Evolutionary conservation across 2,329 filamentous ascomycete species (phyloP), one percentile per base, ranked within the genome.

Genomic region (Volutella citrinella): DNA sequence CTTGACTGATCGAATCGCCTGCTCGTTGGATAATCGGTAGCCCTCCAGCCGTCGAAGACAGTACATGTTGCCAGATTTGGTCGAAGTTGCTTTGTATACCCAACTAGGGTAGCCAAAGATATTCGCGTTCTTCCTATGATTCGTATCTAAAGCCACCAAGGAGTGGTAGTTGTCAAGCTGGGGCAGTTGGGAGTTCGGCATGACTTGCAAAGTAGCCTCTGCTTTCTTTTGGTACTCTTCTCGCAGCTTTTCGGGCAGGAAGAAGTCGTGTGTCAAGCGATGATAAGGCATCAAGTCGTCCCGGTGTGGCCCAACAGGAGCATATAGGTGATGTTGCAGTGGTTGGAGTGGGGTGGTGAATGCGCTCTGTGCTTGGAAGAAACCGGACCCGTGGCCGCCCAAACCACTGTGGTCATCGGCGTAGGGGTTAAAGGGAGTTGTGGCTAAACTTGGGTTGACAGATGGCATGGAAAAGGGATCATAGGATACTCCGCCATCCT

Each of bases 1-100:
- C 50, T 90, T 87, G 35, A 93, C 85, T 2, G 84, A 80, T 38
- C 85, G 78, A 32, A 97, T 94, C 5, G 90, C 87, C 48, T 88
- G 84, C 52, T 95, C 90, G 53, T 90, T 95, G 11, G 85, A 93
- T 31, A 97, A 65, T 10, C 88, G 83, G 56, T 89, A 96, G 30
- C 88, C 84, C 72, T 96, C 89, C 15, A 98, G 75, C 42, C 93
- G 77, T 43, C 93, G 78, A 28, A 98, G 69, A 37, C 84, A 88
- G 62, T 95, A 97, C n/a, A 82, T 80, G 46, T 86, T 82, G 10
- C 90, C 93, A 51, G 91, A 91, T 57, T 93, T 93, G 60, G 78
- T 83, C 7, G 88, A 95, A 16, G 84, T 82, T 8, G 90, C 91
- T 66, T 97, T 97, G 68, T 96, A 98, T 1, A 95, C 79, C 88